phyloP scores from a whole-genome alignment of 2,329 filamentous ascomycete species.

The Gremmenia infestans region DNA sequence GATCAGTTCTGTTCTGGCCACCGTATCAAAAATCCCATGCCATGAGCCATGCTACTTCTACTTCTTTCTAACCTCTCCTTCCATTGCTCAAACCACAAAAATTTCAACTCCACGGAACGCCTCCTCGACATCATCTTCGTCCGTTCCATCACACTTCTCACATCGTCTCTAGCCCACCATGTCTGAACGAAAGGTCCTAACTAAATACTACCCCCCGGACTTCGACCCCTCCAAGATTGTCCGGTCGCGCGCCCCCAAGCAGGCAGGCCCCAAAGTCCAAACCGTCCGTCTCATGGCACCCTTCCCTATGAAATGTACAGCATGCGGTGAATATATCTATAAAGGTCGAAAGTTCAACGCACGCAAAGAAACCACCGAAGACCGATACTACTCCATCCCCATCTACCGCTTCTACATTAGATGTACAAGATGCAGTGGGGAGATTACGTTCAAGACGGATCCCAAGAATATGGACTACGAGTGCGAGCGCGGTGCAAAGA shows the following conservation, averaged over 20 bases:
- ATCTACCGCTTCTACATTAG: conserved; percentile 89
- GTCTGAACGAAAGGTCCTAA: conserved; percentile 82
- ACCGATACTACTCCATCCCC: conserved; percentile 83
- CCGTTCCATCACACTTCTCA: not conserved
- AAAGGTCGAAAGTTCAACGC: conserved; percentile 94
- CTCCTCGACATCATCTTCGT: not conserved
- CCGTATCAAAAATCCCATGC: not conserved
- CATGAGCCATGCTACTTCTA: not conserved
- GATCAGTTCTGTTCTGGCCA: no score
- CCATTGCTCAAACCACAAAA: not conserved
- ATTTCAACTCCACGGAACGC: not conserved
- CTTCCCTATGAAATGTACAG: conserved; percentile 70
- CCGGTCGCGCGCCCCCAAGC: conserved; percentile 63
- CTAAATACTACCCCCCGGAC: conserved; percentile 63
- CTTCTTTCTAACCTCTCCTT: not conserved
- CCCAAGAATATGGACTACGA: conserved; percentile 92
- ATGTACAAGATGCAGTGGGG: conserved; percentile 78
- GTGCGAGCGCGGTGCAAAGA: conserved; percentile 72
- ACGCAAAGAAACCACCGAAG: conserved; percentile 84
- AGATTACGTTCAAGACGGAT: conserved; percentile 92
- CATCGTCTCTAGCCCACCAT: conserved; percentile 41
- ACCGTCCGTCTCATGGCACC: conserved; percentile 89
- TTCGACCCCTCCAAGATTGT: conserved; percentile 84
- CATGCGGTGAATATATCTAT: conserved; percentile 78
- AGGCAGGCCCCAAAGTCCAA: conserved; percentile 72